Evolutionary conservation across 2,329 filamentous ascomycete genomes (phyloP).

Genomic region (Colletotrichum cordylinicola): DNA sequence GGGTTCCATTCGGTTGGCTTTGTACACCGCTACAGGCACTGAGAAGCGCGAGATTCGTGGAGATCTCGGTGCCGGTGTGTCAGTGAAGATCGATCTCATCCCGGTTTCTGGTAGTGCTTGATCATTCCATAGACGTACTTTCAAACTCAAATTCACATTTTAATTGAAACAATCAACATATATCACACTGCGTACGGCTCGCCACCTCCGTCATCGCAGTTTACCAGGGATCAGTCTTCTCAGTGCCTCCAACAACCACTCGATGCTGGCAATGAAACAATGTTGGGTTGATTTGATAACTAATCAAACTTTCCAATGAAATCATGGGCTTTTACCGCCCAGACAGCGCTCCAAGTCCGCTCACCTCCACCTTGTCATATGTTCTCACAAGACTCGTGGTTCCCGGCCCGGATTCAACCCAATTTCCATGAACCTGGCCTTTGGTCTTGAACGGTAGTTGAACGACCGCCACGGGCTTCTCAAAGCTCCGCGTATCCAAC

Average conservation of each 20-base stretch:
- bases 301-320: not conserved
- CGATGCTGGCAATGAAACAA: not conserved
- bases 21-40: constrained; percentile 7
- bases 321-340: not conserved
- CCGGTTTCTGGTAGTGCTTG: not conserved
- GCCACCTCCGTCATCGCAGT: not conserved
- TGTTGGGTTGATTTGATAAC: not conserved
- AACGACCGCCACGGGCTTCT: constrained; percentile 40
- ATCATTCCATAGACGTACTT: not conserved
- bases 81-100: not conserved
- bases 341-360: not conserved
- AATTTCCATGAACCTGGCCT: constrained; percentile 36
- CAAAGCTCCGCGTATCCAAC: constrained; percentile 42
- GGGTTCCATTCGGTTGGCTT: not conserved
- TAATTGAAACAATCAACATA: not conserved
- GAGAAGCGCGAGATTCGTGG: constrained; percentile 4
- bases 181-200: not conserved
- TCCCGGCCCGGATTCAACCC: constrained; percentile 26
- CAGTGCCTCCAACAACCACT: not conserved
- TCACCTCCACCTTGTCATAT: not conserved
- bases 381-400: not conserved
- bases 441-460: constrained; percentile 40
- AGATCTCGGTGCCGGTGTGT: not conserved
- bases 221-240: not conserved
- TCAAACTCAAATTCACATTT: not conserved